A percentile compares a stretch with the other conserved stretches of the same genome.
Conservation (phyloP, 805 yeast species). For the Candida arabinofermentans region DNA sequence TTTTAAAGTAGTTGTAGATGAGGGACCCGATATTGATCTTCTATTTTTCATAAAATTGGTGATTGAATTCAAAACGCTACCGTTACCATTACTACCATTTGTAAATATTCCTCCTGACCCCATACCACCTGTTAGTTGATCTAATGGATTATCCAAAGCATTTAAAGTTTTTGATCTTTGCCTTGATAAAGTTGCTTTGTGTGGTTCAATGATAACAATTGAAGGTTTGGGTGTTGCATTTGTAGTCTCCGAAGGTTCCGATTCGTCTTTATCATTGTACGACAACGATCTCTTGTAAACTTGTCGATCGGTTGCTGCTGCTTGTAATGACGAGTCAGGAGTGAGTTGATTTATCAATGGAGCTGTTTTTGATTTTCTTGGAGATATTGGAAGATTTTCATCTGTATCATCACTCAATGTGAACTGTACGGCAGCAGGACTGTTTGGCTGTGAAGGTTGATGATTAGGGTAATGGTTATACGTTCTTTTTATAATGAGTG, state of each 20-base stretch:
- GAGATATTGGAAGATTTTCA: constrained; percentile 1
- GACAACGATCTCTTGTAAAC: constrained; percentile 17
- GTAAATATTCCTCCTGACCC: no score
- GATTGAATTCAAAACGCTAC: constrained; percentile 24
- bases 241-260: no score
- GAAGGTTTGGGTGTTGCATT: not conserved
- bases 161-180: constrained; percentile 33
- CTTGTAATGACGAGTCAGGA: not conserved
- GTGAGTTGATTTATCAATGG: not conserved
- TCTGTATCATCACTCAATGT: constrained; percentile 10
- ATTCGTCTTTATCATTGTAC: constrained; percentile 13
- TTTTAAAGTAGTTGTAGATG: constrained; percentile 4
- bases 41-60: constrained; percentile 27
- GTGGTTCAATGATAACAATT: not conserved
- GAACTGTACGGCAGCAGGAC: constrained; percentile 9
- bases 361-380: not conserved
- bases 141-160: constrained; percentile 19
- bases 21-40: constrained; percentile 9
- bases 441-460: constrained; percentile 5
- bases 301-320: constrained; percentile 10
- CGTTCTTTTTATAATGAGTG: not conserved
- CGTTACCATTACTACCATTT: not conserved
- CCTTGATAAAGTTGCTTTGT: constrained; percentile 13
- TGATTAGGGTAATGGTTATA: constrained; percentile 1
- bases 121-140: not conserved